Evolutionary conservation across 1,139 yeast genomes (phyloP).

Genomic region (Citeromyces siamensis): DNA sequence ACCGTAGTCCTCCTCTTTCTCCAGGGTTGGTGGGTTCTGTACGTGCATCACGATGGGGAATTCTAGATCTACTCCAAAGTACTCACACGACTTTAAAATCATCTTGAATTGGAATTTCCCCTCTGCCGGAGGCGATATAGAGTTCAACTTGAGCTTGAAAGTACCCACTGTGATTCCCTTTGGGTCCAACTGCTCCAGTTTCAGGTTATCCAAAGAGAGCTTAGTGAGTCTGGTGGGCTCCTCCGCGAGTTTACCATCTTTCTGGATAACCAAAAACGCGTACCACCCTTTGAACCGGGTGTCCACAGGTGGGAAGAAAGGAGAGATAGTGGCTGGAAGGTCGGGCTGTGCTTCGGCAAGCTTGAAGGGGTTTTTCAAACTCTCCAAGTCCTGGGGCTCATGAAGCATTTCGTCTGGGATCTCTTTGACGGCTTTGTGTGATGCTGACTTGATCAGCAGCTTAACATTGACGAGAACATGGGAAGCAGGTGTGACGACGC

Average conservation of each 20-base stretch:
- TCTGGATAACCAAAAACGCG: constrained; percentile 56
- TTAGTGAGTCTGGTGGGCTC: constrained; percentile 44
- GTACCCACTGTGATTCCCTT: constrained; percentile 48
- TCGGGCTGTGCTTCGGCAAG: constrained; percentile 53
- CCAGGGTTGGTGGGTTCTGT: constrained; percentile 32
- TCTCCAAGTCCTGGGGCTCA: constrained; percentile 49
- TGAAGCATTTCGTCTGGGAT: constrained; percentile 23
- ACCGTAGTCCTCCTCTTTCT: constrained; percentile 31
- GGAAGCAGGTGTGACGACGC: constrained; percentile 61
- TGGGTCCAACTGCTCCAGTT: constrained; percentile 31
- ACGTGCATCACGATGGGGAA: constrained; percentile 54
- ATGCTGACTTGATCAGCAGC: constrained; percentile 62
- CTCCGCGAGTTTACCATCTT: constrained; percentile 71
- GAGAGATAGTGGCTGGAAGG: constrained; percentile 55
- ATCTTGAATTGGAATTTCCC: constrained; percentile 60
- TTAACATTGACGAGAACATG: constrained; percentile 66
- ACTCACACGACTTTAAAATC: constrained; percentile 49
- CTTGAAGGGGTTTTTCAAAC: constrained; percentile 59
- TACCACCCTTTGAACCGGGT: constrained; percentile 42
- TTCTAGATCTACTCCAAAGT: constrained; percentile 63
- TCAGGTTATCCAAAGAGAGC: constrained; percentile 42
- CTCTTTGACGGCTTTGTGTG: constrained; percentile 47
- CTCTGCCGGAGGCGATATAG: constrained; percentile 56
- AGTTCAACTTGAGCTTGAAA: constrained; percentile 58
- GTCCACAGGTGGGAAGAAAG: constrained; percentile 52